phyloP scores from a whole-genome alignment of 75 land plant species.

The Pinus tabuliformis region DNA sequence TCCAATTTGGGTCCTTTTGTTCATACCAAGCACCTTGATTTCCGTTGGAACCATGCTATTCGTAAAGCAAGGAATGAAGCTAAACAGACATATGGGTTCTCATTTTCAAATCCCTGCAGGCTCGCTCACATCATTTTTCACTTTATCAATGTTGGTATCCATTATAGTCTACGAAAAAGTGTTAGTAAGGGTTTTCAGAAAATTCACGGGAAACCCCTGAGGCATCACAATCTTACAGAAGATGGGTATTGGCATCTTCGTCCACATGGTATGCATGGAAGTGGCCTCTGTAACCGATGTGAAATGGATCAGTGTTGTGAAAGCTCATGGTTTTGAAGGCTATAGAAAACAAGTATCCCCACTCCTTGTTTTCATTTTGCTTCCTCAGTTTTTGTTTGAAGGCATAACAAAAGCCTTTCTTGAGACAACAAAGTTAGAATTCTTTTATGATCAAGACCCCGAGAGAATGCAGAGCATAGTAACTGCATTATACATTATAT shows the following conservation, averaged over 20 bases:
- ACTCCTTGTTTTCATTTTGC: conserved; percentile 37
- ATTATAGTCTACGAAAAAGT: conserved; percentile 49
- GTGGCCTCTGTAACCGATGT: conserved; percentile 37
- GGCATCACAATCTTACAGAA: conserved; percentile 42
- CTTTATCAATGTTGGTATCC: conserved; percentile 46
- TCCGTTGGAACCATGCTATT: too few species aligned
- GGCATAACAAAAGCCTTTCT: conserved; percentile 40
- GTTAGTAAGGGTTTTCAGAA: conserved; percentile 23
- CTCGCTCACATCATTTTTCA: conserved; percentile 47
- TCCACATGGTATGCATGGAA: conserved; percentile 33
- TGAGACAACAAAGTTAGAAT: conserved; percentile 61
- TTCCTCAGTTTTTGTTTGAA: conserved; percentile 43
- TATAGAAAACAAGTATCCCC: conserved; percentile 21
- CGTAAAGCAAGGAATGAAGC: too few species aligned
- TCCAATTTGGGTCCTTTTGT: too few species aligned
- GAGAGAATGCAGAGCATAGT: conserved; percentile 65
- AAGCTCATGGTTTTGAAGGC: conserved; percentile 16
- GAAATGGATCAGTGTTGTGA: conserved; percentile 26
- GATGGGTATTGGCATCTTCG: conserved; percentile 41
- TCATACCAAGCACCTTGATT: too few species aligned
- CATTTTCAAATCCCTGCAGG: not conserved
- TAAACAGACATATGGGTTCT: too few species aligned
- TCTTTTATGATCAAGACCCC: conserved; percentile 85
- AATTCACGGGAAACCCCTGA: conserved; percentile 36
- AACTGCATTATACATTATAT: conserved; percentile 50